phyloP scores from a whole-genome alignment of 768 basidiomycete species.

The Candolleomyces efflorescens region DNA sequence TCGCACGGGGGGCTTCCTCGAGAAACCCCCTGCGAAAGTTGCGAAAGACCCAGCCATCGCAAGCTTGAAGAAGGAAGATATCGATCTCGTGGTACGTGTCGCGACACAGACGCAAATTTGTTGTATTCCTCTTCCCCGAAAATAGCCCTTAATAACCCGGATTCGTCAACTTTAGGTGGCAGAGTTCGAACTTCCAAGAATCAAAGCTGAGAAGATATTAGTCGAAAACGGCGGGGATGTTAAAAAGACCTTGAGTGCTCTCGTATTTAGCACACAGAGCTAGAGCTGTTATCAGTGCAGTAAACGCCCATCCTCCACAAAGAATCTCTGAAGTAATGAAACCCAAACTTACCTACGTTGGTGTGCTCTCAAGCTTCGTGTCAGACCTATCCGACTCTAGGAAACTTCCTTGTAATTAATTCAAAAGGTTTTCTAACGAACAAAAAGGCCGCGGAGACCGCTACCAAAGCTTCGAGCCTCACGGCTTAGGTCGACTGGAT shows the following conservation, averaged over 20 bases:
- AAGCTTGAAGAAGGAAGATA: constrained; percentile 52
- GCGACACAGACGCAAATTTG: neutral
- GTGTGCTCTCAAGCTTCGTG: too few species aligned
- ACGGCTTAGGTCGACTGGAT: too few species aligned
- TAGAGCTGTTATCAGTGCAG: too few species aligned
- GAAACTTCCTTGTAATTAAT: too few species aligned
- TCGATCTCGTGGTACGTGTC: constrained; percentile 56
- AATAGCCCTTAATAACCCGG: neutral
- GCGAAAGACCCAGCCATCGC: constrained; percentile 35
- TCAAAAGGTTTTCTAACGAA: too few species aligned
- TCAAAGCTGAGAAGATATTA: constrained; percentile 56
- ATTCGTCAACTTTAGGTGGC: constrained; percentile 36
- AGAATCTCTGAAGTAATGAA: too few species aligned
- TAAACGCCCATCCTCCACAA: too few species aligned
- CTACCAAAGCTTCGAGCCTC: too few species aligned
- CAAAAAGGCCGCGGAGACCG: too few species aligned
- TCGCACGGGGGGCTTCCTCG: constrained; percentile 50
- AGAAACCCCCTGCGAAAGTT: constrained; percentile 48
- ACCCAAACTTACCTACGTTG: too few species aligned
- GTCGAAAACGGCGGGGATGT: constrained; percentile 51
- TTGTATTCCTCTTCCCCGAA: neutral
- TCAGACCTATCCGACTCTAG: too few species aligned
- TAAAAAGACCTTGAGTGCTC: constrained; percentile 41
- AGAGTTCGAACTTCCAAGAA: constrained; percentile 60
- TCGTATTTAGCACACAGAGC: constrained; percentile 19